These are phyloP conservation scores for Plicaturopsis crispa DNA, from an alignment of 768 basidiomycete species.

Conservation along the genomic window DNA sequence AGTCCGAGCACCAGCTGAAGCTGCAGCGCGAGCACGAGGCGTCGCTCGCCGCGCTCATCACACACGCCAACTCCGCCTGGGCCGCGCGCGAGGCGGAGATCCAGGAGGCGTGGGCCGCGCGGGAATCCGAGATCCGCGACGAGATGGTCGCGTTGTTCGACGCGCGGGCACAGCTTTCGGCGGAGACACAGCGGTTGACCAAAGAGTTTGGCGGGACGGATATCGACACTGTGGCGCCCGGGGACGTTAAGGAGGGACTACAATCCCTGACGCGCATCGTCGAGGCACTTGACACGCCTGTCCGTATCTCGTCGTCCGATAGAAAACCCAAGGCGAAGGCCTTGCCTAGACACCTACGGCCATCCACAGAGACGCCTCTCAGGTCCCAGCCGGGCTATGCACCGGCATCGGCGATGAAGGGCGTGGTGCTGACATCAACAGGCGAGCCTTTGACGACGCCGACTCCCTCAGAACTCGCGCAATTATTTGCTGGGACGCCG, in stretches of 20 bases:
- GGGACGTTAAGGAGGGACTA: conserved; percentile 21
- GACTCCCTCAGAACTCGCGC: conserved; percentile 54
- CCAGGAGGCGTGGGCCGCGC: conserved; percentile 45
- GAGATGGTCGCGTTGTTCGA: conserved; percentile 48
- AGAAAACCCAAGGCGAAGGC: conserved; percentile 18
- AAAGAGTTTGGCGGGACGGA: conserved; percentile 42
- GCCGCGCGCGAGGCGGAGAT: conserved; percentile 57
- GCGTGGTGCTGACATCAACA: conserved; percentile 73
- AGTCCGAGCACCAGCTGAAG: conserved; percentile 52
- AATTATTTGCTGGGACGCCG: conserved; percentile 40
- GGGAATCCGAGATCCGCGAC: conserved; percentile 41
- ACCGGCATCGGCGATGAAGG: conserved; percentile 52
- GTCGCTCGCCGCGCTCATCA: conserved; percentile 58
- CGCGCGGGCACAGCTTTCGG: conserved; percentile 44
- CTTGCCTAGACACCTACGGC: conserved; percentile 9
- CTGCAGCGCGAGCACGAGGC: conserved; percentile 64
- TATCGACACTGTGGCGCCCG: conserved; percentile 35
- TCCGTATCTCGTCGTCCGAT: conserved; percentile 47
- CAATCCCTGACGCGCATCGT: conserved; percentile 11
- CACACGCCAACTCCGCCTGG: conserved; percentile 65
- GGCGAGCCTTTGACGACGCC: conserved; percentile 72
- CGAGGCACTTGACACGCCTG: conserved; percentile 22
- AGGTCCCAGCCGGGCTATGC: conserved; percentile 15
- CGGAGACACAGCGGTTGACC: conserved; percentile 42
- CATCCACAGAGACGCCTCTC: conserved; percentile 12